phyloP scores from a whole-genome alignment of 2,329 filamentous ascomycete species.

The Aspergillus oerlinghausenensis region DNA sequence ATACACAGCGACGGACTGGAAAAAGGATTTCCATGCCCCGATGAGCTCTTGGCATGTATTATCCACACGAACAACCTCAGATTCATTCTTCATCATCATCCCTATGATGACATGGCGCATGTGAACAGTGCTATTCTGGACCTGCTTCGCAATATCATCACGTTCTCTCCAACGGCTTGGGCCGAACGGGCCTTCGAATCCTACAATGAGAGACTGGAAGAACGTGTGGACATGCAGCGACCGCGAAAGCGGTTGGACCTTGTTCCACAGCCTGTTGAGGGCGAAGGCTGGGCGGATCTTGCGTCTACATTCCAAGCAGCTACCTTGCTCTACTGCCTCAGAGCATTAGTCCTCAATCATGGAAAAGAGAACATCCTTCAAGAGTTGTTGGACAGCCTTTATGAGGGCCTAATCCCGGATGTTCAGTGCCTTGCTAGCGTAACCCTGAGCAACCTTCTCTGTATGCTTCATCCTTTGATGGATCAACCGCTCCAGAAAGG shows the following conservation, averaged over 20 bases:
- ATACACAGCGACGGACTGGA: background rate
- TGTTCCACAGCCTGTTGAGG: background rate
- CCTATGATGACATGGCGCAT: background rate
- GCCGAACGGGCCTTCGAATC: background rate
- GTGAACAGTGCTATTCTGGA: background rate
- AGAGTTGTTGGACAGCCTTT: background rate
- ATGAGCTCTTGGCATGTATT: background rate
- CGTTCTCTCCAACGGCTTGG: background rate
- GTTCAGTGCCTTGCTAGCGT: background rate
- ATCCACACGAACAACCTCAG: background rate
- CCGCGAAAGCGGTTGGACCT: background rate
- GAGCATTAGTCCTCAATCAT: background rate
- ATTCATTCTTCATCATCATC: background rate
- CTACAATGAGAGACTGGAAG: background rate
- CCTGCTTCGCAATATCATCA: background rate
- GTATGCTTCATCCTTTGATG: background rate
- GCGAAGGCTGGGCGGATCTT: background rate
- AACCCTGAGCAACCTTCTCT: background rate
- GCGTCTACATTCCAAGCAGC: background rate
- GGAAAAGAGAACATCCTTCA: background rate
- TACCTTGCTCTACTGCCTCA: background rate
- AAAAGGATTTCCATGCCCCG: background rate
- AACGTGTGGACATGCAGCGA: background rate
- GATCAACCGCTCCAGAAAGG: background rate
- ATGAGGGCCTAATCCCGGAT: background rate